phyloP scores from a whole-genome alignment of 768 basidiomycete species.

The Tricholoma matsutake region DNA sequence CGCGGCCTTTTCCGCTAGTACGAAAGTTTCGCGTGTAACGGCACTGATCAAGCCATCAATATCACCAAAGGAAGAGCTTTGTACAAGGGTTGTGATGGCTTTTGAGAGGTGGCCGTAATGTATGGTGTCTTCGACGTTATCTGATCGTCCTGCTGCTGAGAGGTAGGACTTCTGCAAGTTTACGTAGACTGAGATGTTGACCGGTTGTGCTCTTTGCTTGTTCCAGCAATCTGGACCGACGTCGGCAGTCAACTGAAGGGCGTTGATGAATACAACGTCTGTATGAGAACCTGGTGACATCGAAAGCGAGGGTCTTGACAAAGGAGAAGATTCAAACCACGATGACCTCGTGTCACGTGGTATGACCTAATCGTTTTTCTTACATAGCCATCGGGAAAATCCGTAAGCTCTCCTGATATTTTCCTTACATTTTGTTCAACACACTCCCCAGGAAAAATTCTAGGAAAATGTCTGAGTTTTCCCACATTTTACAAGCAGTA shows the following conservation, averaged over 20 bases:
- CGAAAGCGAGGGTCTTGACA: not conserved
- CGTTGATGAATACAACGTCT: slow-evolving; percentile 45
- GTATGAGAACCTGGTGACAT: slow-evolving; percentile 10
- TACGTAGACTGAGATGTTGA: slow-evolving; percentile 48
- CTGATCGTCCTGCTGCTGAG: slow-evolving; percentile 39
- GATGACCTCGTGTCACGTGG: too few relatives aligned
- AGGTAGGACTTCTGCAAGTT: slow-evolving; percentile 43
- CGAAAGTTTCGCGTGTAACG: slow-evolving; percentile 36
- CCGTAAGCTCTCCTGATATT: too few relatives aligned
- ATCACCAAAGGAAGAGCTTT: slow-evolving; percentile 22
- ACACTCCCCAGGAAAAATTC: too few relatives aligned
- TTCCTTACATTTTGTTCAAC: too few relatives aligned
- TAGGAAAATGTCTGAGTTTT: too few relatives aligned
- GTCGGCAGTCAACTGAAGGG: slow-evolving; percentile 37
- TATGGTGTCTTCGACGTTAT: slow-evolving; percentile 54
- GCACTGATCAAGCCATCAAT: slow-evolving; percentile 31
- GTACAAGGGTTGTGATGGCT: slow-evolving; percentile 31
- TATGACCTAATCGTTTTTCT: too few relatives aligned
- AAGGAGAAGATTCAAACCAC: too few relatives aligned
- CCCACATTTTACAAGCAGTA: too few relatives aligned
- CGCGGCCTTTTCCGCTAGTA: slow-evolving; percentile 33
- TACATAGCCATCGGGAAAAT: too few relatives aligned
- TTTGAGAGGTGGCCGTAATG: slow-evolving; percentile 67
- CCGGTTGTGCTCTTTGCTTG: slow-evolving; percentile 44
- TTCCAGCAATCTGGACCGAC: slow-evolving; percentile 55